Base-by-base conservation (phyloP, 2,329 filamentous ascomycete species). In the Fonsecaea pugnacius region DNA sequence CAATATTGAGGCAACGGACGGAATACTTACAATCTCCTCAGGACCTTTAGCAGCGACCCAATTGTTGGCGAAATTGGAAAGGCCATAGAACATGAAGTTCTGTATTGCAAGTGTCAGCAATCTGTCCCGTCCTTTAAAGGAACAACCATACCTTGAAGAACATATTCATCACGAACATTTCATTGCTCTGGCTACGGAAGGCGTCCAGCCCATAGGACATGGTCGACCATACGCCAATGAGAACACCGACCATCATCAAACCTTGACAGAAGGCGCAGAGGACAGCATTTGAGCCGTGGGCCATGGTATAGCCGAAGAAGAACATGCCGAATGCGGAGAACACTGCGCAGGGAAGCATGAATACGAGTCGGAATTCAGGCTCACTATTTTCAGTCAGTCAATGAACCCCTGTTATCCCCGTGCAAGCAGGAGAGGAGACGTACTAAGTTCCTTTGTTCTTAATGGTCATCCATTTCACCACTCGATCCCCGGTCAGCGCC, bases 401-500 rank as follows among this genome's bases (percentile, higher is more conserved):
- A n/a, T n/a, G 2, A 35, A 27, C 9, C 4, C 24, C n/a, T 21
- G 8, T 46, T 9, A n/a, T 18, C 10, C 18, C 18, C 7, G 4
- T 12, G 12, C 27, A 3, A 35, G 18, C 3, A 24, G 36, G n/a
- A 35, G 32, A 30, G 32, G 6, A n/a, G 57, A 70, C 70, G 56
- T 66, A 72, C 70, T 75, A 69, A 57, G 78, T 73, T 36, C 79
- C 79, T 32, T 75, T 72, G 69, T 80, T 80, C 38, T 78, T 75
- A 5, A 76, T 74, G 0, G 80, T 78, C 2, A 82, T 70, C 58
- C 68, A 72, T 18, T 80, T 72, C 6, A 73, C 69, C 16, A 77
- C 58, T 24, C 64, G 64, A 63, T 78, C 76, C 0, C 72, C 73
- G 9, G 73, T 55, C 2, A 71, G n/a, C 71, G 74, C 18, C 74